phyloP scores from a whole-genome alignment of 208 protist species.

The Vickermania ingenoplastis region DNA sequence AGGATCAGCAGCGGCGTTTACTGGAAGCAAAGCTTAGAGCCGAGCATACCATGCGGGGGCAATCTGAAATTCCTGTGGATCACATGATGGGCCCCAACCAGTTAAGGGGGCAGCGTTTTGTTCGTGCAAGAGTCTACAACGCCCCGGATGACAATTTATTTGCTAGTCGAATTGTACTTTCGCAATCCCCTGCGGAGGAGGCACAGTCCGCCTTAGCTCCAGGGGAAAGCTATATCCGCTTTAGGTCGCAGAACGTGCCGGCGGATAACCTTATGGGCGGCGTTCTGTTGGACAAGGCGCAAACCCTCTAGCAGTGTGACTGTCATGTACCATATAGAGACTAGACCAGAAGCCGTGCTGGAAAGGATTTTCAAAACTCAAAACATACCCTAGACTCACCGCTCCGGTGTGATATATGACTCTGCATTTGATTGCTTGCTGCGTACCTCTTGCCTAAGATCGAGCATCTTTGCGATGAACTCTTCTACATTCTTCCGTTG shows the following conservation, averaged over 20 bases:
- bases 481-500: no score
- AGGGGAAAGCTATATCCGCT: background rate
- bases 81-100: slow-evolving; percentile 10
- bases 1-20: slow-evolving; percentile 2
- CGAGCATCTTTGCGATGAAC: no score
- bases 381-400: no score
- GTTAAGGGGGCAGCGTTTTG: background rate
- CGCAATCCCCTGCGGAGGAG: background rate
- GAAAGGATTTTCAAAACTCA: no score
- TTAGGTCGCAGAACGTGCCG: background rate
- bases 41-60: slow-evolving; percentile 1
- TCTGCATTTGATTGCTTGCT: no score
- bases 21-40: background rate
- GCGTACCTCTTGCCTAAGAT: no score
- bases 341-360: no score
- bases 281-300: background rate
- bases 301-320: background rate
- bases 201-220: background rate
- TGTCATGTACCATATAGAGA: background rate
- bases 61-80: slow-evolving; percentile 1
- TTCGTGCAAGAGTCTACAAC: background rate
- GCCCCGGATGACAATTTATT: slow-evolving; percentile 3
- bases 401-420: no score
- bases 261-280: background rate
- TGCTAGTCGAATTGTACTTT: background rate